Evolutionary conservation across 2,329 filamentous ascomycete species (phyloP).

Genomic region (Claviceps sorghi): DNA sequence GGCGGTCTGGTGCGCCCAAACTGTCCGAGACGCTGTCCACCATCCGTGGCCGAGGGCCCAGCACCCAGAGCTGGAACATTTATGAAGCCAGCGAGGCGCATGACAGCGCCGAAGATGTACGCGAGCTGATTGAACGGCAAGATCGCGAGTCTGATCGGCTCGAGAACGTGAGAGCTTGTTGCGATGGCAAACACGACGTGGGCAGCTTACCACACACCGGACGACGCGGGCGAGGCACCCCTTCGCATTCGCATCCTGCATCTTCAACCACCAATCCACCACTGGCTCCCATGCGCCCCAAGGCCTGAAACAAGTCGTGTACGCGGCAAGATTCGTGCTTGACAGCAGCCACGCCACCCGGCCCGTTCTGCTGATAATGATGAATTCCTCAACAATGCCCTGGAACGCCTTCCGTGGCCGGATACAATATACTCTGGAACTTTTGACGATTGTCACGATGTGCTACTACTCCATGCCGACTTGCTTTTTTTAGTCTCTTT

Average conservation of each 20-base stretch:
- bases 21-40: slow-evolving; percentile 37
- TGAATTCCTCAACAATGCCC: background rate
- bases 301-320: slow-evolving; percentile 12
- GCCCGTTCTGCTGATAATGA: background rate
- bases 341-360: background rate
- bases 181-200: slow-evolving; percentile 85
- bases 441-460: slow-evolving; percentile 5
- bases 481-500: background rate
- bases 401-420: background rate
- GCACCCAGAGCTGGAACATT: slow-evolving; percentile 31
- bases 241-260: slow-evolving; percentile 23
- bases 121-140: slow-evolving; percentile 64
- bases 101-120: slow-evolving; percentile 71
- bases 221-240: slow-evolving; percentile 29
- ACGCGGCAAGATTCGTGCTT: background rate
- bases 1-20: slow-evolving; percentile 31
- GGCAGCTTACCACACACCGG: slow-evolving; percentile 37
- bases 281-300: slow-evolving; percentile 22
- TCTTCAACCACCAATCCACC: slow-evolving; percentile 22
- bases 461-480: background rate
- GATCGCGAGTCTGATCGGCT: slow-evolving; percentile 64
- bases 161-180: slow-evolving; percentile 94
- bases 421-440: background rate
- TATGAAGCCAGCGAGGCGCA: slow-evolving; percentile 50
- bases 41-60: slow-evolving; percentile 36